These are phyloP conservation scores for Eragrostis nindensis DNA, from an alignment of 176 grass and related monocot species.

Conservation along the genomic window DNA sequence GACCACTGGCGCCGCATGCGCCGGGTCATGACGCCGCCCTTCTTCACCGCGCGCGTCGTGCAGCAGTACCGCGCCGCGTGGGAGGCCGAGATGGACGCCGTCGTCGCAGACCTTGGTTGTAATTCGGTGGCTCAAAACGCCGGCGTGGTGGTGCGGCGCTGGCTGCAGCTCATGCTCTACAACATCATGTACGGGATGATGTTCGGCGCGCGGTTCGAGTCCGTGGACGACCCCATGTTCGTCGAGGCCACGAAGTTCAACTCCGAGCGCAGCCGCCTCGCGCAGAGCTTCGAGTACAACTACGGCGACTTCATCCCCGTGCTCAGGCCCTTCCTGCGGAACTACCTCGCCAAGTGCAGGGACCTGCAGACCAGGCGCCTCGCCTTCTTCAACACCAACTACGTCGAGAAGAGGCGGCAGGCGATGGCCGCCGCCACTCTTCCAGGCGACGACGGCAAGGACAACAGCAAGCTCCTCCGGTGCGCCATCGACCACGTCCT, in stretches of 20 bases:
- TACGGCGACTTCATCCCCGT: slow-evolving; percentile 97
- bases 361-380: slow-evolving; percentile 59
- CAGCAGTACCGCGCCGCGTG: slow-evolving; percentile 70
- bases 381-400: slow-evolving; percentile 79
- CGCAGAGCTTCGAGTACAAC: slow-evolving; percentile 98
- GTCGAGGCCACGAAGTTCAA: slow-evolving; percentile 62
- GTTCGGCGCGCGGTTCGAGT: slow-evolving; percentile 75
- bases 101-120: slow-evolving; percentile 24
- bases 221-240: slow-evolving; percentile 75
- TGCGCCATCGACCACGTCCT: slow-evolving; percentile 48
- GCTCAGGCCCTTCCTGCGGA: slow-evolving; percentile 67
- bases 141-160: slow-evolving; percentile 58
- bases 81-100: slow-evolving; percentile 66
- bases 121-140: background rate
- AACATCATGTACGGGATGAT: slow-evolving; percentile 98
- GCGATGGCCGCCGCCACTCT: background rate
- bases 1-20: slow-evolving; percentile 98
- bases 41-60: slow-evolving; percentile 79
- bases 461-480: background rate
- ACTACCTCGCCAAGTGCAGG: slow-evolving; percentile 73
- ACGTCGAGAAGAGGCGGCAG: slow-evolving; percentile 58
- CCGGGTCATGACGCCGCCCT: slow-evolving; percentile 91
- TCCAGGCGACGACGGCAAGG: background rate
- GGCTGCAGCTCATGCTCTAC: slow-evolving; percentile 93
- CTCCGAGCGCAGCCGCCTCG: slow-evolving; percentile 79